Percentiles rank a stretch among this genome's conserved stretches.
Evolutionary conservation across 805 yeast genomes (phyloP).

Genomic region (Saccharomycopsis olivae): DNA sequence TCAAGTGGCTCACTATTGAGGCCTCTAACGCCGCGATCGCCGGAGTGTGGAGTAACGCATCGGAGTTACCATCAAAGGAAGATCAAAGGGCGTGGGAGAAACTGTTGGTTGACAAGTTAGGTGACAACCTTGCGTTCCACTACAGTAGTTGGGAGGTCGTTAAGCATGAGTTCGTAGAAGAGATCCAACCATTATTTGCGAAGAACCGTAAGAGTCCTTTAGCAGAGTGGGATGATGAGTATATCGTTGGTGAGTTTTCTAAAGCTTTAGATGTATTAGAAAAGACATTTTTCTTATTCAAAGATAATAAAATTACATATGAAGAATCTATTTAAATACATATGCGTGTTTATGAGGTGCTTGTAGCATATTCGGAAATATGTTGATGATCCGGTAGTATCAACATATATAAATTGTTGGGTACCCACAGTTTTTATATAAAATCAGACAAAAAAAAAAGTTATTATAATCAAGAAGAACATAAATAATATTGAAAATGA

Average conservation of each 20-base stretch:
- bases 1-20: slow-evolving; percentile 41
- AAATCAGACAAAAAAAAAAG: no score
- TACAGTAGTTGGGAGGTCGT: slow-evolving; percentile 18
- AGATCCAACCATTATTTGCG: slow-evolving; percentile 23
- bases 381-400: no score
- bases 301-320: slow-evolving; percentile 10
- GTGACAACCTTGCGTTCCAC: slow-evolving; percentile 15
- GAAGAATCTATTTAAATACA: slow-evolving; percentile 7
- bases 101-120: slow-evolving; percentile 7
- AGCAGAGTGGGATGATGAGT: slow-evolving; percentile 3
- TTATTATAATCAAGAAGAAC: no score
- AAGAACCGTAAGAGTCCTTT: slow-evolving; percentile 27
- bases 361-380: no score
- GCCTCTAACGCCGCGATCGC: slow-evolving; percentile 43
- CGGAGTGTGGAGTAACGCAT: slow-evolving; percentile 42
- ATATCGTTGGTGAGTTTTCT: slow-evolving; percentile 4
- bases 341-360: no score
- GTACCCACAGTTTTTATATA: no score
- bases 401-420: no score
- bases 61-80: slow-evolving; percentile 29
- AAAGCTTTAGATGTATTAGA: slow-evolving; percentile 6
- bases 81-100: slow-evolving; percentile 31
- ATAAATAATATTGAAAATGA: no score
- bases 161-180: slow-evolving; percentile 24
- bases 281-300: slow-evolving; percentile 7